Conservation (phyloP, 192 early-diverging fungal species). For the Entophlyctis helioformis region DNA sequence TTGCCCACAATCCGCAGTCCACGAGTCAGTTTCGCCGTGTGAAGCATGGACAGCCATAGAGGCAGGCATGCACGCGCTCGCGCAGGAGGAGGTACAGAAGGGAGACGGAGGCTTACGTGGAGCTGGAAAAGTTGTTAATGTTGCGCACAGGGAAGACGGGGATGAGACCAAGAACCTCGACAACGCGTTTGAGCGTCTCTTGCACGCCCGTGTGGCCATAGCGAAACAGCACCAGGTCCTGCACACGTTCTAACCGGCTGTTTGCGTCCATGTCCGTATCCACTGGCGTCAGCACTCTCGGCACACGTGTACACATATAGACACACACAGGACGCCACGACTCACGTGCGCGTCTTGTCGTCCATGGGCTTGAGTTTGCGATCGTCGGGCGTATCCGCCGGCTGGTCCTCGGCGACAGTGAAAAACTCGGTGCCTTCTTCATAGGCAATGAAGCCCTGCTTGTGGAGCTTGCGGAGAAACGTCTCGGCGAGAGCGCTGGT, state of each 20-base stretch:
- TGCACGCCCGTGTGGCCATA: conserved; percentile 76
- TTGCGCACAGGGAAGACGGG: conserved; percentile 70
- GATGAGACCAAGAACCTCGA: conserved; percentile 52
- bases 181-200: conserved; percentile 49
- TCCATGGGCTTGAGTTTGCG: conserved; percentile 13
- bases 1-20: no score
- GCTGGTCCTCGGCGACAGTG: conserved; percentile 25
- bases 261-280: no score
- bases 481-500: conserved; percentile 29
- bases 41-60: no score
- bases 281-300: no score
- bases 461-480: conserved; percentile 35
- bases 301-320: no score
- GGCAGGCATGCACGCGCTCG: no score
- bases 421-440: conserved; percentile 35
- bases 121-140: conserved; percentile 49
- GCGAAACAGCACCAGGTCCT: conserved; percentile 68
- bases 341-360: conserved; percentile 12
- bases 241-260: conserved; percentile 23
- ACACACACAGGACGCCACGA: no score
- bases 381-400: conserved; percentile 6
- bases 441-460: conserved; percentile 36
- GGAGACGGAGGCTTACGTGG: no score
- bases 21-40: no score
- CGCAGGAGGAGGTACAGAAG: no score